Base-by-base conservation (phyloP, 192 early-diverging fungal genomes). In the Umbelopsis sp. region DNA sequence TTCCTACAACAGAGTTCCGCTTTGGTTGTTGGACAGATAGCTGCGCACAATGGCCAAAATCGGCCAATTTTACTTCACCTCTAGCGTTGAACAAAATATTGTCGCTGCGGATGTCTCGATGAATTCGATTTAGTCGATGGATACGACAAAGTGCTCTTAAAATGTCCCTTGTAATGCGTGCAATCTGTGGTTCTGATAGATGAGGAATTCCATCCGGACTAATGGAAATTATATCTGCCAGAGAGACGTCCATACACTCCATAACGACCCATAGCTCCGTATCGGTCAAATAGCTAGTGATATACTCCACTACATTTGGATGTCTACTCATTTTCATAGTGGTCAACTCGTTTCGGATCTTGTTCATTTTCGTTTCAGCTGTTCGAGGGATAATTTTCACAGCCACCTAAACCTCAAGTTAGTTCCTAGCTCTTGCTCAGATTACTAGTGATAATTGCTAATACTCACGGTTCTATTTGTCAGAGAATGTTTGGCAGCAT, bases 151-250 rank as follows among this genome's bases (percentile, higher is more conserved):
- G 86, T 9, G 93, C 95, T 68, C 89, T 85, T 71, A 92, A 74
- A 24, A 89, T 88, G 74, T 98, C 96, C 76, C 89, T 86, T 59
- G 94, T 91, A 20, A 99, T 90, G 29, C 92, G 85, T 6, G 96
- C 96, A 65, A 99, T 99, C 74, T 98, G 96, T 7, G 82, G 82
- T 78, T 99, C 97, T n/a, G 83, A 87, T 83, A 98, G 83, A 50
- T 71, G 68, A 11, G 78, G 72, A 6, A 71, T 72, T 5, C 80
- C 78, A 22, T 74, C 69, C 7, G 85, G 82, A 75, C 88, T 91
- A 84, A 95, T 93, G 73, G 91, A 91, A 72, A 99, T 97, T n/a
- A 98, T 89, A 71, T 99, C 97, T n/a, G 96, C 98, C 65, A 99
- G 81, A 12, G 97, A 90, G 20, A 96, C 94, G 54, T 99, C 97